These are phyloP conservation scores for Ogataea hybrid DNA, from an alignment of 1,139 yeast species.

Conservation along the genomic window DNA sequence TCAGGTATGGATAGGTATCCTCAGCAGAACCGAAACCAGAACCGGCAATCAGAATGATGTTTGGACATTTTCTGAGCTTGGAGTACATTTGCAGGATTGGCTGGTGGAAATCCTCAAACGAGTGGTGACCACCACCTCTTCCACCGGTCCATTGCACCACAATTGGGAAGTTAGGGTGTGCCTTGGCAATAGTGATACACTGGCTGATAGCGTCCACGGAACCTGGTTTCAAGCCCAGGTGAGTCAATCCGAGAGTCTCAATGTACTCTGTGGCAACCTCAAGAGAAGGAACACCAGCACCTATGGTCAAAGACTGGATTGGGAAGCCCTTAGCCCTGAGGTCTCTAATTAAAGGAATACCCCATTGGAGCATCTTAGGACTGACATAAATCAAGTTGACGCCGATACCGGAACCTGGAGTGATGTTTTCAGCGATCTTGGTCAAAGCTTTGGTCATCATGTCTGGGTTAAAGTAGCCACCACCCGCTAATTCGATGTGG, in stretches of 20 bases:
- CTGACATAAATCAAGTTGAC: constrained; percentile 91
- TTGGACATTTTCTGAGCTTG: constrained; percentile 86
- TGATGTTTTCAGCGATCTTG: constrained; percentile 58
- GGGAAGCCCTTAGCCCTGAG: constrained; percentile 93
- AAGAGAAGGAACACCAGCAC: constrained; percentile 99
- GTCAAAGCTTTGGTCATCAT: constrained; percentile 75
- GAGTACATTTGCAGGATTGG: constrained; percentile 95
- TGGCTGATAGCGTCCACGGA: constrained; percentile 89
- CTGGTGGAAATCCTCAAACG: constrained; percentile 98
- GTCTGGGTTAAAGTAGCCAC: constrained; percentile 84
- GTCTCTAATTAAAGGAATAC: constrained; percentile 89
- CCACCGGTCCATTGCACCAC: constrained; percentile 99
- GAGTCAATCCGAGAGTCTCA: constrained; percentile 86
- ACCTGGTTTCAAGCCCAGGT: constrained; percentile 97
- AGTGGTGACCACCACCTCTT: constrained; percentile 99
- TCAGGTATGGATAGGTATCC: constrained; percentile 94
- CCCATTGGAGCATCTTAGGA: constrained; percentile 98
- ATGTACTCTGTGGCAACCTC: constrained; percentile 98
- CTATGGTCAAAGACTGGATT: constrained; percentile 91
- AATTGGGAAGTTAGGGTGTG: constrained; percentile 94
- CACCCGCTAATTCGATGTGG: constrained; percentile 97
- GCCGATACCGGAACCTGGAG: constrained; percentile 89
- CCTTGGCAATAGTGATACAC: constrained; percentile 86
- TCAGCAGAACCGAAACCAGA: constrained; percentile 98
- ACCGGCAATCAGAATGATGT: constrained; percentile 91